These are phyloP conservation scores for Aquilaria agallochum DNA, from an alignment of 441 rosid species.

Conservation along the genomic window DNA sequence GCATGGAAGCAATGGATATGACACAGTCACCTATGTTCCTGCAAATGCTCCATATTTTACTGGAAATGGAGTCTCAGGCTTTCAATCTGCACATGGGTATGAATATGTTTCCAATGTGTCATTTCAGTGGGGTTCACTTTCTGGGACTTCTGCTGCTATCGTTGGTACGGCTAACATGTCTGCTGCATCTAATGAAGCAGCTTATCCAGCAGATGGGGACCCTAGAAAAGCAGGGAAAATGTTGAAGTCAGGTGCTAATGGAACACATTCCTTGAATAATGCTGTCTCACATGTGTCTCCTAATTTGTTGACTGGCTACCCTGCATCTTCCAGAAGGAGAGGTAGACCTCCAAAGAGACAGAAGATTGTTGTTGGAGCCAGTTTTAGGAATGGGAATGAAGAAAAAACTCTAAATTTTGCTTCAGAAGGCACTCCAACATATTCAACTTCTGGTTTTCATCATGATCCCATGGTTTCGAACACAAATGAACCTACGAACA, in stretches of 20 bases:
- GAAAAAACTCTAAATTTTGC: slow-evolving; percentile 34
- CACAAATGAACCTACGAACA: slow-evolving; percentile 40
- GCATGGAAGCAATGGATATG: slow-evolving; percentile 71
- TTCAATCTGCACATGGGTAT: slow-evolving; percentile 73
- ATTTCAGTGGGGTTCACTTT: slow-evolving; percentile 68
- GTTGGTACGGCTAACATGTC: slow-evolving; percentile 51
- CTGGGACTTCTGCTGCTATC: slow-evolving; percentile 59
- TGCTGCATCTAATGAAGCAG: slow-evolving; percentile 30
- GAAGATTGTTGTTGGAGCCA: slow-evolving; percentile 39
- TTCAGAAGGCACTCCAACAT: slow-evolving; percentile 30
- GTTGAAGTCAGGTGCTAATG: slow-evolving; percentile 39
- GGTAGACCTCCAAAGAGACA: slow-evolving; percentile 67
- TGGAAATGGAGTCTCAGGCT: slow-evolving; percentile 56
- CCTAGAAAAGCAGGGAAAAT: slow-evolving; percentile 27
- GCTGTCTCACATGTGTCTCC: slow-evolving; percentile 21
- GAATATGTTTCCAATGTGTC: slow-evolving; percentile 75
- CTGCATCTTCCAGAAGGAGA: slow-evolving; percentile 34
- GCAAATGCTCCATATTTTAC: slow-evolving; percentile 49
- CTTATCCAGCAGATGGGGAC: slow-evolving; percentile 51
- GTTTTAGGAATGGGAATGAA: slow-evolving; percentile 41
- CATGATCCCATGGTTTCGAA: slow-evolving; percentile 35
- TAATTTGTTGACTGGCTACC: slow-evolving; percentile 20
- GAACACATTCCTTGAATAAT: slow-evolving; percentile 35
- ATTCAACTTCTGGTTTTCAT: slow-evolving; percentile 29
- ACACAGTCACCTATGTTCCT: slow-evolving; percentile 67